A percentile compares a stretch with the other conserved stretches of the same genome.
phyloP scores from a whole-genome alignment of 1,284 basidiomycete genomes.

The Calocybe gambosa region DNA sequence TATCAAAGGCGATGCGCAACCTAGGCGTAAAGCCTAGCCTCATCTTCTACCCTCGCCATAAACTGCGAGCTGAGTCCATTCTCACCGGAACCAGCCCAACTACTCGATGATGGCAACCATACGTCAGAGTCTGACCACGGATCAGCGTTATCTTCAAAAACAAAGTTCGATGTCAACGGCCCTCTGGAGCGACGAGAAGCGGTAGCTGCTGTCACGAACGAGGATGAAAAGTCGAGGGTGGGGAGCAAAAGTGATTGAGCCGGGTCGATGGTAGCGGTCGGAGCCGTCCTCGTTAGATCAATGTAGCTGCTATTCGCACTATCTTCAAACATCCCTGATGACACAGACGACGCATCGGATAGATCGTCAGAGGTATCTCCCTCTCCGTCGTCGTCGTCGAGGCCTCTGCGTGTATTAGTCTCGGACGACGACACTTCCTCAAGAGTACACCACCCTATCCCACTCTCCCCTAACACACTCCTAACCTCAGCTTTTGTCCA shows the following conservation, averaged over 20 bases:
- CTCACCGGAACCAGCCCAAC: constrained; percentile 20
- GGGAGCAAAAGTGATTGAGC: constrained; percentile 59
- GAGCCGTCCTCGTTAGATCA: constrained; percentile 6
- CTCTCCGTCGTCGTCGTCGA: constrained; percentile 24
- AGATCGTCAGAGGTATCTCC: constrained; percentile 18
- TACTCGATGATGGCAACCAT: constrained; percentile 11
- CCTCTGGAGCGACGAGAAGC: constrained; percentile 9
- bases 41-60: constrained; percentile 9
- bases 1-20: no score
- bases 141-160: constrained; percentile 18
- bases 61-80: constrained; percentile 21
- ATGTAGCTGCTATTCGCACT: constrained; percentile 5
- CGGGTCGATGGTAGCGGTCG: constrained; percentile 38
- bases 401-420: constrained; percentile 11
- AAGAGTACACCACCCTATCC: constrained; percentile 65
- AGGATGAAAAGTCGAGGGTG: constrained; percentile 59
- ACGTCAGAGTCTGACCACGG: constrained; percentile 23
- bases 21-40: background rate
- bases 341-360: constrained; percentile 16
- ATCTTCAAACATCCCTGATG: constrained; percentile 14
- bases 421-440: constrained; percentile 42
- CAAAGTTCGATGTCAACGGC: constrained; percentile 11
- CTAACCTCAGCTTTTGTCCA: constrained; percentile 61
- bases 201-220: constrained; percentile 20
- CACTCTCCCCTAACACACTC: constrained; percentile 59